Base-by-base conservation (phyloP, 331 rosid genomes). In the Quercus tomentella region DNA sequence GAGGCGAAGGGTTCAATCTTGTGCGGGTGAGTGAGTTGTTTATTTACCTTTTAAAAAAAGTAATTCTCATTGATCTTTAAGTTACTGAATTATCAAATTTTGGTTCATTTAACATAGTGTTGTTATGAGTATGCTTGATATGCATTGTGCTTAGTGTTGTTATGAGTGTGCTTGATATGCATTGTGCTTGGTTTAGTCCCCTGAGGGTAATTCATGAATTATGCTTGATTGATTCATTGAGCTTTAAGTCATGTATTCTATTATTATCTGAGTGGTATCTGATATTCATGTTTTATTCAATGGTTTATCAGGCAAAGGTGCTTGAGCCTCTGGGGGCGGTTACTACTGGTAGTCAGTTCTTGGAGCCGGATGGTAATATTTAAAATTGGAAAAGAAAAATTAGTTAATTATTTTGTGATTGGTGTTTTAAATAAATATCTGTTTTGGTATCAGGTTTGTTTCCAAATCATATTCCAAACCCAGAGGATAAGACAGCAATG, bases 401-500 rank as follows among this genome's bases (percentile, higher is more conserved):
- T 12, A 28, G 62, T 69, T 66, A 20, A 67, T 54, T 74, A 21
- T 83, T 58, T 43, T 33, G 6, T 77, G 55, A 28, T 51, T 63
- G 69, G 55, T 51, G 56, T 21, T 31, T 68, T 66, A 56, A 66
- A n/a, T 75, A 68, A 82, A 49, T 55, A 16, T 56, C 41, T 62
- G 15, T 79, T 84, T 62, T 82, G 66, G 49, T 22, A 71, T 84
- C 87, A 94, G 98, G 98, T 72, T 62, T 94, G 94, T 94, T 94
- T 82, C 98, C 98, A 15, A 94, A 94, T 83, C 98, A 94, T 77
- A 91, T 92, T 52, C 98, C 98, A 67, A 94, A 94, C 75, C 98
- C 98, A 2, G 98, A 94, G 91, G 97, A 92, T 89, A 91, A 92
- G 88, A 87, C 97, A 78, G 98, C 98, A 37, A 94, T 94, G 98